These are phyloP conservation scores for Diaporthe capsici DNA, from an alignment of 2,329 filamentous ascomycete genomes.

Conservation along the genomic window DNA sequence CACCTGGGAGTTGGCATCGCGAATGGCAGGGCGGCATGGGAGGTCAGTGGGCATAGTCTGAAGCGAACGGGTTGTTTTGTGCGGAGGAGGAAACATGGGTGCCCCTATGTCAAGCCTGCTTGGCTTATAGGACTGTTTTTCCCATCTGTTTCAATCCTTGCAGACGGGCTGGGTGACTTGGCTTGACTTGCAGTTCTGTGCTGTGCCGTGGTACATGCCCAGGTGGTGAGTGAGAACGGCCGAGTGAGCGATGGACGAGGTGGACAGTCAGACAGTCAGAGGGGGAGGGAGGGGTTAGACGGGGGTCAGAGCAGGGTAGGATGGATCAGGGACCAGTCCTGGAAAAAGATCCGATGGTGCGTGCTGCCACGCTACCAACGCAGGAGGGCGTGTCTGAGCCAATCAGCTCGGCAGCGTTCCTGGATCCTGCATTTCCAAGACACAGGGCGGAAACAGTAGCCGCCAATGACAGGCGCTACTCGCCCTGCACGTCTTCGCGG, in stretches of 20 bases:
- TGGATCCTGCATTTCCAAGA: constrained; percentile 31
- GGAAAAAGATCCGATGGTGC: constrained; percentile 26
- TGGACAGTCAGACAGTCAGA: neutral
- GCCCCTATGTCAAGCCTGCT: constrained; percentile 1
- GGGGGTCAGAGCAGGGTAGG: neutral
- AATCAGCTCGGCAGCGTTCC: constrained; percentile 20
- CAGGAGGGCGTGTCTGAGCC: constrained; percentile 26
- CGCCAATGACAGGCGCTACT: constrained; percentile 34
- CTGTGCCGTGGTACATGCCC: neutral
- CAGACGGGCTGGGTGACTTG: neutral
- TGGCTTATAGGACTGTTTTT: neutral
- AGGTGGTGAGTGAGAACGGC: neutral
- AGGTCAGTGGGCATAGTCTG: constrained; percentile 30
- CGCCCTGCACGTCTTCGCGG: neutral
- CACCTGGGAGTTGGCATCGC: neutral
- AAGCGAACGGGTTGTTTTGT: constrained; percentile 29
- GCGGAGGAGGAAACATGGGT: constrained; percentile 7
- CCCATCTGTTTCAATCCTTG: constrained; percentile 22
- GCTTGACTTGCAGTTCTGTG: neutral
- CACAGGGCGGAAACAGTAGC: constrained; percentile 25
- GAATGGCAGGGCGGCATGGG: constrained; percentile 21
- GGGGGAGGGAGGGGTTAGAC: neutral
- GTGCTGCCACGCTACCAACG: constrained; percentile 27
- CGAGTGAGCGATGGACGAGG: neutral
- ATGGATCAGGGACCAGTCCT: constrained; percentile 25